Evolutionary conservation across 805 yeast species (phyloP), one percentile per base, ranked within the genome.

Genomic region (Priceomyces carsonii): DNA sequence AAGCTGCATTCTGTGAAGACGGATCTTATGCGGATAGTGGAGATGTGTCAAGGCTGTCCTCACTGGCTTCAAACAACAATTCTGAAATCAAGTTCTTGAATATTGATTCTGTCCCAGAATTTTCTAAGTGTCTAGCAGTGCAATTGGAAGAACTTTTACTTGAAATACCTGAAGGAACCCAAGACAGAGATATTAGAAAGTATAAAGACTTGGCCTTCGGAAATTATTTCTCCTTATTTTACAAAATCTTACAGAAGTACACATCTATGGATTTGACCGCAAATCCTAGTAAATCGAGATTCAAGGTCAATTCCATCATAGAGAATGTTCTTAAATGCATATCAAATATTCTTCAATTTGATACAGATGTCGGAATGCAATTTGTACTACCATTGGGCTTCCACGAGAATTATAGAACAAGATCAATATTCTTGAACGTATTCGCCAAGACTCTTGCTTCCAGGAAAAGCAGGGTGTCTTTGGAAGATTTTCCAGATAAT

Each of bases 311-410:
- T 16, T 57, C 63, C 6, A 68, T 87, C 19, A 72, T 79, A 13
- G 85, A 82, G 13, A 78, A 80, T 55, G 77, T 82, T 8, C 76
- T 86, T 35, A 62, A 67, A 15, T 79, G 85, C 14, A 65, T 87
- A 32, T 79, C 89, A 2, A 84, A 84, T 44, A 57, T 88, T 34
- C 66, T 88, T 29, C 80, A 77, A 46, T 73, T 86, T 3, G 88
- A 88, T 48, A 79, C 82, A 5, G 88, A 82, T 36, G 80, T 85
- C 16, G 95, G 95, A 6, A 63, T 88, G 48, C 79, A 78, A 34
- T 78, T 77, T 55, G 88, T 90, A 2, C 56, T 87, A 10, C 89
- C 93, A 0, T 71, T 87, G 53, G 93, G 95, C 0, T 85, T 80
- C 48, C 86, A 86, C 48, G 73, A 73, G 15, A 83, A 84, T 52